phyloP scores from a whole-genome alignment of 2,329 filamentous ascomycete genomes.

The Alternaria incomplexa region DNA sequence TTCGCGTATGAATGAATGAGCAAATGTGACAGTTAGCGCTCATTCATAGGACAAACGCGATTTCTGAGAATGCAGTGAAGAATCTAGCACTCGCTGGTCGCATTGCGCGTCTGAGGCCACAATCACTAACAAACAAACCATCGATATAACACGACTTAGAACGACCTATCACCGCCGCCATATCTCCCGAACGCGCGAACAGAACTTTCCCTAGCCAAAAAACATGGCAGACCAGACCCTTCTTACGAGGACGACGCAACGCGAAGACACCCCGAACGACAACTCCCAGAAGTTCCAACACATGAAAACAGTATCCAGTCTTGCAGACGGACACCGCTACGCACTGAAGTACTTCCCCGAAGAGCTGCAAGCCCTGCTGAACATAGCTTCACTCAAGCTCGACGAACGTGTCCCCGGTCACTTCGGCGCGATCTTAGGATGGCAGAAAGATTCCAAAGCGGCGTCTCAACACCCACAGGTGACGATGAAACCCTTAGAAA shows the following conservation, averaged over 20 bases:
- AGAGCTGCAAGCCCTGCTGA: neutral
- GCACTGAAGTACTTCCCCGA: neutral
- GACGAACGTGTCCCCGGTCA: neutral
- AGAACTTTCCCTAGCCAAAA: too few relatives aligned
- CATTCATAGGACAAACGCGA: neutral
- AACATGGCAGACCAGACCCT: neutral
- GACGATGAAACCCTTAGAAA: neutral
- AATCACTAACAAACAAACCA: neutral
- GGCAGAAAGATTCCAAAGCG: neutral
- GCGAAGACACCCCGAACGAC: neutral
- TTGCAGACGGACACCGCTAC: neutral
- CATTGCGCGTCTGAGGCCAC: neutral
- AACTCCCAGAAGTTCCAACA: neutral
- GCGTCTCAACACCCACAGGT: neutral
- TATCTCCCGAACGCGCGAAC: neutral
- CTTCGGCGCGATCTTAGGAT: neutral
- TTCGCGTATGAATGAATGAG: neutral
- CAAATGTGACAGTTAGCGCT: neutral
- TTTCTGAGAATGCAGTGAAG: neutral
- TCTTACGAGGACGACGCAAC: neutral
- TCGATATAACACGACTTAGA: neutral
- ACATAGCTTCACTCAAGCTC: neutral
- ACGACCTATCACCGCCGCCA: neutral
- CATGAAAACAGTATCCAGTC: neutral
- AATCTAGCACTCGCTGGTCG: neutral